phyloP scores from a whole-genome alignment of 2,329 filamentous ascomycete species.

The Colletotrichum navitas region DNA sequence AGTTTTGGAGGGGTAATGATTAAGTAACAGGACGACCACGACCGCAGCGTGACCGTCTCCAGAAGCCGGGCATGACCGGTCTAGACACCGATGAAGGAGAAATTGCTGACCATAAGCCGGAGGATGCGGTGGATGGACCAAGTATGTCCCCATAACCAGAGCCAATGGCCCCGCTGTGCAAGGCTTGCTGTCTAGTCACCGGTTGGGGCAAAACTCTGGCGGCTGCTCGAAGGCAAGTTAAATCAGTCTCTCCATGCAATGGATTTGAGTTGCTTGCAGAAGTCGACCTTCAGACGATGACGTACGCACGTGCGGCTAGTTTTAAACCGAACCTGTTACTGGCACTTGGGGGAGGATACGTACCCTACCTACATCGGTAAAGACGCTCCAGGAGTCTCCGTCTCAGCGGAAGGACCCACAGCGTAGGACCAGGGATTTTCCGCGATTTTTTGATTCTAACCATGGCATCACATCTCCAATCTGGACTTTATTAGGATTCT shows the following conservation, averaged over 20 bases:
- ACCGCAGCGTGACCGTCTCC: constrained; percentile 29
- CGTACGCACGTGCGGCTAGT: constrained; percentile 25
- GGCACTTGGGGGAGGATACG: constrained; percentile 13
- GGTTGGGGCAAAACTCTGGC: background rate
- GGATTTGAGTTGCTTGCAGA: constrained; percentile 20
- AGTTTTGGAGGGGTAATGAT: constrained; percentile 43
- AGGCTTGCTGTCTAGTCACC: background rate
- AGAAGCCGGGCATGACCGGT: constrained; percentile 34
- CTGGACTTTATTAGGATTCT: constrained; percentile 30
- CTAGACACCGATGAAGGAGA: constrained; percentile 17
- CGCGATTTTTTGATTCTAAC: constrained; percentile 20
- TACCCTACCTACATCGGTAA: constrained; percentile 4
- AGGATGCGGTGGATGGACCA: background rate
- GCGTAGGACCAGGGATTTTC: constrained; percentile 36
- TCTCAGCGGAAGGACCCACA: constrained; percentile 5
- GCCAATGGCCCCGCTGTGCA: constrained; percentile 2
- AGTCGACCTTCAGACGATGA: constrained; percentile 35
- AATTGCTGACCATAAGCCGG: constrained; percentile 7
- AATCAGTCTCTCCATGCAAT: constrained; percentile 1
- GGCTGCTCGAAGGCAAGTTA: constrained; percentile 12
- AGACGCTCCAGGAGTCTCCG: constrained; percentile 1
- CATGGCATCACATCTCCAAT: constrained; percentile 16
- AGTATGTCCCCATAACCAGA: background rate
- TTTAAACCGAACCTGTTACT: background rate
- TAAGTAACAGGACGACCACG: constrained; percentile 41